Conservation (phyloP, 257 asterid species). For the Cinchona pubescens region DNA sequence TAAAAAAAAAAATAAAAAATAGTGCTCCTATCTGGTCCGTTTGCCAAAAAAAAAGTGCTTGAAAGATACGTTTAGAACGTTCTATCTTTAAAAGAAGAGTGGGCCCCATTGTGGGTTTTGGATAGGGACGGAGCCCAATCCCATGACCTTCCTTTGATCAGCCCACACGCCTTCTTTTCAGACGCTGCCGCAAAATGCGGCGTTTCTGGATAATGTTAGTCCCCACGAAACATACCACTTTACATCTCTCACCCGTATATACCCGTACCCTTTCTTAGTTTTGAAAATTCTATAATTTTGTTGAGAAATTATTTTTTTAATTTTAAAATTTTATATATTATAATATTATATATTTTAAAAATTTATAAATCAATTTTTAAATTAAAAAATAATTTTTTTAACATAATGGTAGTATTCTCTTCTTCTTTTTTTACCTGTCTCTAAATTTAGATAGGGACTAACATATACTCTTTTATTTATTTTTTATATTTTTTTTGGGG, state of each 20-base stretch:
- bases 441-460: neutral
- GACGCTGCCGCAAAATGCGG: conserved; percentile 31
- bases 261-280: no score
- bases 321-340: no score
- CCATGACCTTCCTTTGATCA: conserved; percentile 16
- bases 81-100: conserved; percentile 17
- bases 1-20: no score
- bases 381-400: no score
- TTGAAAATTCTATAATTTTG: no score
- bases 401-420: no score
- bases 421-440: neutral
- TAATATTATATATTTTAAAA: no score
- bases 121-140: conserved; percentile 45
- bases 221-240: conserved; percentile 25
- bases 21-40: no score
- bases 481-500: no score
- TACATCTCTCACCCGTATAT: neutral
- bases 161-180: conserved; percentile 40
- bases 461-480: no score
- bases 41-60: neutral
- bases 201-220: conserved; percentile 44
- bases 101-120: conserved; percentile 27
- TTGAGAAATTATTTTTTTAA: no score
- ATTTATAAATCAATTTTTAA: no score
- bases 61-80: conserved; percentile 31